phyloP scores from a whole-genome alignment of 2,329 filamentous ascomycete genomes.

The Arthrobotrys conoides region DNA sequence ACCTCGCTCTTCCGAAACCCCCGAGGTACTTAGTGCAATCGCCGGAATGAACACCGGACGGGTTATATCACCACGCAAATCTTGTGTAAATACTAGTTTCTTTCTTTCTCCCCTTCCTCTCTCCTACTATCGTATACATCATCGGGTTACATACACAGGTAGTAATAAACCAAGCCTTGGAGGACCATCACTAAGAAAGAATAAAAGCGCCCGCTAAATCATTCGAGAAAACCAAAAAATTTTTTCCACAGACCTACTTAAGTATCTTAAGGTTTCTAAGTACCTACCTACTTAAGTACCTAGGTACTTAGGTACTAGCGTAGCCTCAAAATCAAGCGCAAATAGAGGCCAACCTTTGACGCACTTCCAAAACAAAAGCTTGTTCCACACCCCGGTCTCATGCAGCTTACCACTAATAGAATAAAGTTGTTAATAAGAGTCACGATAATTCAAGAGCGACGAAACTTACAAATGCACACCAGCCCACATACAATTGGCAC shows the following conservation, averaged over 20 bases:
- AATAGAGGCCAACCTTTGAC: too few species aligned
- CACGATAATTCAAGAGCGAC: neutral
- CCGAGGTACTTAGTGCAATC: neutral
- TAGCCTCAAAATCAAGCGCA: too few species aligned
- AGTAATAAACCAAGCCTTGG: neutral
- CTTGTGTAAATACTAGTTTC: too few species aligned
- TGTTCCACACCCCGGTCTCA: too few species aligned
- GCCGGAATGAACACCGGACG: neutral
- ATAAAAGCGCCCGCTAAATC: neutral
- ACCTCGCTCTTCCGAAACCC: neutral
- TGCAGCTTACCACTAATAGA: constrained; percentile 29
- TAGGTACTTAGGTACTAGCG: too few species aligned
- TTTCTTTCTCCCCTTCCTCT: too few species aligned
- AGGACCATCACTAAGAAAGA: neutral
- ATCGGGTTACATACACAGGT: neutral
- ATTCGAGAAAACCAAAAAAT: neutral
- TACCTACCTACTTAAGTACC: too few species aligned
- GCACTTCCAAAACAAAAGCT: too few species aligned
- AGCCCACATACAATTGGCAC: constrained; percentile 56
- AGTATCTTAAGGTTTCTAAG: too few species aligned
- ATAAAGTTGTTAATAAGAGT: neutral
- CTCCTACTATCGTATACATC: neutral
- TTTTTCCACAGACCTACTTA: too few species aligned
- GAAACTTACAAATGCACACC: constrained; percentile 59
- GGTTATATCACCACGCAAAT: too few species aligned